Conservation (phyloP, 2,329 filamentous ascomycete species). For the Alternaria infectoria region DNA sequence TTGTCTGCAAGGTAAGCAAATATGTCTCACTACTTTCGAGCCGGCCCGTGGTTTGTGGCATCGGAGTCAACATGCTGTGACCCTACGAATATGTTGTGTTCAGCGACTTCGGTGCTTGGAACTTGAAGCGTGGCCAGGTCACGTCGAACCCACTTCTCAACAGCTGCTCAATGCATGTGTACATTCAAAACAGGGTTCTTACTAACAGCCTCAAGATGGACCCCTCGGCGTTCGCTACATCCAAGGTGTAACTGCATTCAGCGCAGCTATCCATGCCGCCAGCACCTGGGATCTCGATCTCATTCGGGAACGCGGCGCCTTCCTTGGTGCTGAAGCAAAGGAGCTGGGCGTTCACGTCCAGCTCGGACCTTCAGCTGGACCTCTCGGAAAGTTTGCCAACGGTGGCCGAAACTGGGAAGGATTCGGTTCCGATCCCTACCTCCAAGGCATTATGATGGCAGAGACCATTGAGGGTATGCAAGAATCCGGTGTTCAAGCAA, state of each 20-base stretch:
- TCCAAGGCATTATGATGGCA: conserved; percentile 52
- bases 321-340: conserved; percentile 49
- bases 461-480: conserved; percentile 56
- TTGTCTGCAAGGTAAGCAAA: conserved; percentile 48
- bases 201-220: conserved; percentile 37
- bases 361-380: conserved; percentile 53
- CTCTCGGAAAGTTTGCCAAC: conserved; percentile 45
- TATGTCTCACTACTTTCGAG: background rate
- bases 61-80: background rate
- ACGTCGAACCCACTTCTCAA: background rate
- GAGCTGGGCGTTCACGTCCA: conserved; percentile 52
- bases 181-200: background rate
- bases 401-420: conserved; percentile 59
- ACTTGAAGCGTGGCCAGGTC: background rate
- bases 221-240: conserved; percentile 50
- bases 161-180: background rate
- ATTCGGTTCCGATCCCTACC: conserved; percentile 58
- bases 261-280: conserved; percentile 48
- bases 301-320: conserved; percentile 43
- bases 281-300: conserved; percentile 48
- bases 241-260: conserved; percentile 47
- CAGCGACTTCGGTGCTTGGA: background rate
- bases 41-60: background rate
- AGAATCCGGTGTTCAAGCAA: conserved; percentile 51
- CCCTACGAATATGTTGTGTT: background rate